Evolutionary conservation across 148 eudicot species (phyloP).

Genomic region (Fagopyrum esculentum): DNA sequence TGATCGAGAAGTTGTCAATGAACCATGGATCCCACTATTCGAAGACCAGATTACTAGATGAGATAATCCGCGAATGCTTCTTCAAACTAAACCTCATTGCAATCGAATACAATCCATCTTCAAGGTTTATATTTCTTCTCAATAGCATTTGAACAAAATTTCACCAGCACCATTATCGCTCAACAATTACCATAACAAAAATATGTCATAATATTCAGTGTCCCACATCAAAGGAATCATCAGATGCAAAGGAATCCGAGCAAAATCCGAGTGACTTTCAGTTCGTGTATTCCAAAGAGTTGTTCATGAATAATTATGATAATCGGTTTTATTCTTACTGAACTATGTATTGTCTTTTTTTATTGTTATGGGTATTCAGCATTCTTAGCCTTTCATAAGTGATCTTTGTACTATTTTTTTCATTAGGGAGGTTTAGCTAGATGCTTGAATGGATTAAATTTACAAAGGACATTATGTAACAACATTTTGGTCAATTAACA

Average conservation of each 20-base stretch:
- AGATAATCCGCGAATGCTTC: constrained; percentile 42
- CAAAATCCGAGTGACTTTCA: neutral
- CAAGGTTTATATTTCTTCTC: no score
- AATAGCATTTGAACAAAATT: no score
- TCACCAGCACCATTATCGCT: no score
- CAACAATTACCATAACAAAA: no score
- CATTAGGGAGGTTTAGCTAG: neutral
- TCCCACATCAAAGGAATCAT: neutral
- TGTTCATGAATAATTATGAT: neutral
- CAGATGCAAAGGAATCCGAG: neutral
- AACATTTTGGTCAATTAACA: no score
- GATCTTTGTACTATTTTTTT: neutral
- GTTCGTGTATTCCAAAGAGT: neutral
- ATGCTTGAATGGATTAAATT: neutral
- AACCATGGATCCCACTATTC: constrained; percentile 35
- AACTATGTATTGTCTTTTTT: neutral
- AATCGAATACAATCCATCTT: constrained; percentile 30
- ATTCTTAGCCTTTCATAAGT: no score
- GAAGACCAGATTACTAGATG: constrained; percentile 53
- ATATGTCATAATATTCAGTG: no score
- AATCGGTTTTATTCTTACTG: neutral
- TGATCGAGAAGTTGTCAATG: constrained; percentile 35
- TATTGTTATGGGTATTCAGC: no score
- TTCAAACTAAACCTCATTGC: constrained; percentile 31
- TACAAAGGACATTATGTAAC: no score